These are phyloP conservation scores for Trichoderma sp. DNA, from an alignment of 2,329 filamentous ascomycete genomes.

Conservation along the genomic window DNA sequence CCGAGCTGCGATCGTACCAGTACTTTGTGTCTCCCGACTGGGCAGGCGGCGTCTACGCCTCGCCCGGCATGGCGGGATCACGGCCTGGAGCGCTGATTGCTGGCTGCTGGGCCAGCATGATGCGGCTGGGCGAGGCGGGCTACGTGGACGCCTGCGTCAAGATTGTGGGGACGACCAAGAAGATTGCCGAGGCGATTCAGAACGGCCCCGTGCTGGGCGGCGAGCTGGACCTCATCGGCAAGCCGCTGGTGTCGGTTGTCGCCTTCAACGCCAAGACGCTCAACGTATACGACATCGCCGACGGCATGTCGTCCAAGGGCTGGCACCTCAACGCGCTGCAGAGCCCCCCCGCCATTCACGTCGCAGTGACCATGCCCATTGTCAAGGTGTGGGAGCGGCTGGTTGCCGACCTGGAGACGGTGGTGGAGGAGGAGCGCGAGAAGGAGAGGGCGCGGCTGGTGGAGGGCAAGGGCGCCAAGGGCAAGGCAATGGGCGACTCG, in stretches of 20 bases:
- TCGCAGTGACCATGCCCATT: slow-evolving; percentile 89
- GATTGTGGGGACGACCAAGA: slow-evolving; percentile 86
- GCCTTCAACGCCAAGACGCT: slow-evolving; percentile 84
- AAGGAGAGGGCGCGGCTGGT: slow-evolving; percentile 74
- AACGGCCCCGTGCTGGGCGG: slow-evolving; percentile 68
- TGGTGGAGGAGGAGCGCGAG: slow-evolving; percentile 74
- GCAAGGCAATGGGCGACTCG: slow-evolving; percentile 74
- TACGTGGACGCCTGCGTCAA: slow-evolving; percentile 85
- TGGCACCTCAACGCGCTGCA: slow-evolving; percentile 98
- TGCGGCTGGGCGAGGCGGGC: slow-evolving; percentile 83
- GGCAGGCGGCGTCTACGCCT: slow-evolving; percentile 95
- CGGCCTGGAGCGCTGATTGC: slow-evolving; percentile 93
- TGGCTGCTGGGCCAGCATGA: slow-evolving; percentile 91
- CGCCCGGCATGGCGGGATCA: slow-evolving; percentile 87
- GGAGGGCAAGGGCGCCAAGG: slow-evolving; percentile 68
- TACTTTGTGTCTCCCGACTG: slow-evolving; percentile 97
- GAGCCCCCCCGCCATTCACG: slow-evolving; percentile 86
- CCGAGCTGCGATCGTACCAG: slow-evolving; percentile 80
- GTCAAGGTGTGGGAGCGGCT: slow-evolving; percentile 80
- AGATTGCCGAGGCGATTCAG: slow-evolving; percentile 75
- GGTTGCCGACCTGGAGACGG: slow-evolving; percentile 70
- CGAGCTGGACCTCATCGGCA: slow-evolving; percentile 80
- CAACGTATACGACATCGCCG: slow-evolving; percentile 92
- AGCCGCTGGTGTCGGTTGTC: slow-evolving; percentile 86
- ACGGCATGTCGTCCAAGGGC: slow-evolving; percentile 79